A percentile compares a stretch with the other conserved stretches of the same genome.
Conservation (phyloP, 2,329 filamentous ascomycete species). For the Diaporthe caulivora region DNA sequence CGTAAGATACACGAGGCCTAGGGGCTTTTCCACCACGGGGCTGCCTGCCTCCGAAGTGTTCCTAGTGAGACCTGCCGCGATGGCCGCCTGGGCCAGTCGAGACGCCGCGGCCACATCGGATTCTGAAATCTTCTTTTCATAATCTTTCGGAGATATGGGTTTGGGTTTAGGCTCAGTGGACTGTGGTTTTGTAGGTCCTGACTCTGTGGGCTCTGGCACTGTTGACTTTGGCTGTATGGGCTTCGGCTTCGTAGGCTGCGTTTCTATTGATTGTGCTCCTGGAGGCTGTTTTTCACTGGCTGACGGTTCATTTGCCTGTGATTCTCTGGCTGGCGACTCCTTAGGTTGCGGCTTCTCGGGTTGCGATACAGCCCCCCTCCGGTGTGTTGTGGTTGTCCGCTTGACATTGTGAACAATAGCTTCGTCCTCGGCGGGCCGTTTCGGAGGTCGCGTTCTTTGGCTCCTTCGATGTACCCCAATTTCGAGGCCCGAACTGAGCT, state of each 20-base stretch:
- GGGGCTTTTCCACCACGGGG: neutral
- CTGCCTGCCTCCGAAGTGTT: neutral
- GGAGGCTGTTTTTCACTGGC: neutral
- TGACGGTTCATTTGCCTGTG: neutral
- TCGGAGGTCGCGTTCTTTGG: neutral
- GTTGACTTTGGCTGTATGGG: too few species aligned
- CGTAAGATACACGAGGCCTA: neutral
- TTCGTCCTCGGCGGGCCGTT: neutral
- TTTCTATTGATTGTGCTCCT: neutral
- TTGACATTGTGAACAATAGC: neutral
- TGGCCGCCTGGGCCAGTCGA: constrained; percentile 1
- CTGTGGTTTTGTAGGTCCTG: neutral
- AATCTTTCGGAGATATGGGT: neutral
- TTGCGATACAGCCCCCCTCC: too few species aligned
- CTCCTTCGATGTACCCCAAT: neutral
- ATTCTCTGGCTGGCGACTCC: neutral
- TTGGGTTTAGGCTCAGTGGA: neutral
- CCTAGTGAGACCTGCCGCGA: constrained; percentile 2
- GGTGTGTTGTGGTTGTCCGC: neutral
- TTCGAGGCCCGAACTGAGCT: constrained; percentile 31
- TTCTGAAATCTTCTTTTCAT: neutral
- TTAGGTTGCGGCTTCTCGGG: neutral
- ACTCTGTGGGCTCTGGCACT: neutral
- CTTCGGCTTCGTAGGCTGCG: neutral
- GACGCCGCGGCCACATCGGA: neutral